Evolutionary conservation across 2,329 filamentous ascomycete genomes (phyloP), one percentile per base, ranked within the genome.

Genomic region (Arthrobotrys sinensis): DNA sequence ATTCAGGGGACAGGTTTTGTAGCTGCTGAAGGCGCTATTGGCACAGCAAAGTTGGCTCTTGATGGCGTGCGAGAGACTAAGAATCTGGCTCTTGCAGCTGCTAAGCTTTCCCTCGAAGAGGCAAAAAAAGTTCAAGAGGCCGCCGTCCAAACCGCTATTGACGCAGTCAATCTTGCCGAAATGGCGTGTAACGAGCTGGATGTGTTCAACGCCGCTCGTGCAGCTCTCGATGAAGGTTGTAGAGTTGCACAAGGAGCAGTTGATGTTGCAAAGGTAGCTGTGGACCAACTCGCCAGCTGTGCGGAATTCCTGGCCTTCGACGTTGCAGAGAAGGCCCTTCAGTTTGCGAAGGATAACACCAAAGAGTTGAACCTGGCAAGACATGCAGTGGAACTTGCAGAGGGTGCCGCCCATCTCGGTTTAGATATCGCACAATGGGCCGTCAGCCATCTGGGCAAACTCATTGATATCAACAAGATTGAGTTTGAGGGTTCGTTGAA

Each of bases 391-490:
- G 34, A 63, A 46, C 34, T 63, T 12, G 57, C 57, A 19, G 34
- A 63, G 57, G 57, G 19, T 6, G 34, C 57, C n/a, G 57, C 40
- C 32, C 34, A 63, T 63, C 57, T 63, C 36, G 57, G 57, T 46
- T 12, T 63, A n/a, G 40, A 63, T 46, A 63, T 63, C 57, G 57
- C 34, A 11, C 34, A 63, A 63, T 63, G 57, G 57, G 57, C 57
- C 16, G 40, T 16, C 16, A 63, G 34, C 24, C 34, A 63, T 46
- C n/a, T 46, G 10, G 57, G 57, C 14, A 40, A 63, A 32, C 57
- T 63, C 57, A 40, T 63, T n/a, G 40, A 63, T 63, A 63, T 63
- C 57, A 63, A 46, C n/a, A 63, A 63, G 34, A 63, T 63, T 43
- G 57, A 63, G 40, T 63, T 63, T 14, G 34, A 40, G 16, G 57